These are phyloP conservation scores for Toxicodendron radicans DNA, from an alignment of 345 rosid species.

Conservation along the genomic window DNA sequence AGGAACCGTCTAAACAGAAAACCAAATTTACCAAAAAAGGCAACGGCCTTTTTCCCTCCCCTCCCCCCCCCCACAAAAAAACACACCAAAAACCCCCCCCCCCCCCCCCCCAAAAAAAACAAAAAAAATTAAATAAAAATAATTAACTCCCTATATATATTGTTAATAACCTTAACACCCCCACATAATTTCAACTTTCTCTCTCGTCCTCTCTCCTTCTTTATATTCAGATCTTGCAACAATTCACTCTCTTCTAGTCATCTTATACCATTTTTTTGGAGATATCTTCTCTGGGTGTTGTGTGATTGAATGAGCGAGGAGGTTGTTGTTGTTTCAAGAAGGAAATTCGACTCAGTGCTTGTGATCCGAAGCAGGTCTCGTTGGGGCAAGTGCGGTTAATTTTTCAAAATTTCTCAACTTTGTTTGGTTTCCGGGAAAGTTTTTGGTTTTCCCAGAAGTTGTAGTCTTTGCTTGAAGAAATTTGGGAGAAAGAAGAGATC, in stretches of 20 bases:
- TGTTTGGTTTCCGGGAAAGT: background rate
- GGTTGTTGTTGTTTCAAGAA: background rate
- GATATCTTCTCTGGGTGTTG: background rate
- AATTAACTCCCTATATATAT: background rate
- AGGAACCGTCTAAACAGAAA: too few relatives aligned
- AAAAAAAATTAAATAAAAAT: too few relatives aligned
- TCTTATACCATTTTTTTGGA: background rate
- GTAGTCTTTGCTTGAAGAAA: constrained; percentile 10
- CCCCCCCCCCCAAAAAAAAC: background rate
- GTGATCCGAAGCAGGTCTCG: constrained; percentile 21
- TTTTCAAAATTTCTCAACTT: background rate
- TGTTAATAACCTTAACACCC: background rate
- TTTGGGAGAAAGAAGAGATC: constrained; percentile 2
- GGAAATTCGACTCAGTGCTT: constrained; percentile 12
- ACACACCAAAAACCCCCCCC: too few relatives aligned
- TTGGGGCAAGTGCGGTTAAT: constrained; percentile 29
- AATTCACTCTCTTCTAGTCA: background rate
- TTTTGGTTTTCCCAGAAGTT: background rate
- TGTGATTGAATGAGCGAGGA: constrained; percentile 12
- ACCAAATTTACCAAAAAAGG: background rate
- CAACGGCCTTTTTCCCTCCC: background rate
- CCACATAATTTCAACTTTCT: background rate
- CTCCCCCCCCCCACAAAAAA: constrained; percentile 2
- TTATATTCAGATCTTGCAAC: constrained; percentile 10
- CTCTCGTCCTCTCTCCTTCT: background rate